Evolutionary conservation across 805 yeast genomes (phyloP).

Genomic region (Limtongia smithiae): DNA sequence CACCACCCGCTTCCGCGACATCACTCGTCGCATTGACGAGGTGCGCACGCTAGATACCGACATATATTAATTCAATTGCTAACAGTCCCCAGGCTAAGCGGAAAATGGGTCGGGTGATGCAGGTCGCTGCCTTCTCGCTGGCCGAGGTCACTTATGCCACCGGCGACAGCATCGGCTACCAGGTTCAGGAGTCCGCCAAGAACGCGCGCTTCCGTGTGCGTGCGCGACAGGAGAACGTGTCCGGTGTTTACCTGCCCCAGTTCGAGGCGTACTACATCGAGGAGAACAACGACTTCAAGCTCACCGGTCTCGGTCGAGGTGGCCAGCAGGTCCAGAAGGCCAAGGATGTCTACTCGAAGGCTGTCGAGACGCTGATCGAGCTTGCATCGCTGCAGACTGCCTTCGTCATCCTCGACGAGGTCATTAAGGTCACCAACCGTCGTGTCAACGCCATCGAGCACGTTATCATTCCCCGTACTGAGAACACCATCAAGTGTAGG

Average conservation of each 20-base stretch:
- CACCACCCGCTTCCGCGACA: conserved; percentile 93
- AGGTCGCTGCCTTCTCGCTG: conserved; percentile 92
- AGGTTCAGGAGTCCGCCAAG: conserved; percentile 91
- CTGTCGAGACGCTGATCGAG: conserved; percentile 95
- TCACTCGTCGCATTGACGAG: conserved; percentile 88
- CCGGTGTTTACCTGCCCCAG: conserved; percentile 92
- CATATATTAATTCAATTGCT: neutral
- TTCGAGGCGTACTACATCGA: conserved; percentile 83
- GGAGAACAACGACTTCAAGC: conserved; percentile 78
- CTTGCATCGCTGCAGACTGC: conserved; percentile 96
- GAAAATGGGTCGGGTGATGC: conserved; percentile 98
- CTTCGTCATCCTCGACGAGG: conserved; percentile 93
- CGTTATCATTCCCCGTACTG: conserved; percentile 95
- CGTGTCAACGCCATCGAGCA: conserved; percentile 99
- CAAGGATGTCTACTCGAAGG: conserved; percentile 85
- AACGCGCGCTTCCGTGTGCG: conserved; percentile 81
- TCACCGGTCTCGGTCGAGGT: conserved; percentile 97
- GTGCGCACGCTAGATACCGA: conserved; percentile 33
- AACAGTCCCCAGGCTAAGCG: conserved; percentile 57
- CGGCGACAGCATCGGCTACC: conserved; percentile 92
- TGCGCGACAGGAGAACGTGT: conserved; percentile 92
- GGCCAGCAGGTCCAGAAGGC: conserved; percentile 98
- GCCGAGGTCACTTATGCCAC: conserved; percentile 98
- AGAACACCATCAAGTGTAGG: conserved; percentile 72
- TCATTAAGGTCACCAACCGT: conserved; percentile 94